Conservation (phyloP, 2,329 filamentous ascomycete species). For the Diaporthe velutina region DNA sequence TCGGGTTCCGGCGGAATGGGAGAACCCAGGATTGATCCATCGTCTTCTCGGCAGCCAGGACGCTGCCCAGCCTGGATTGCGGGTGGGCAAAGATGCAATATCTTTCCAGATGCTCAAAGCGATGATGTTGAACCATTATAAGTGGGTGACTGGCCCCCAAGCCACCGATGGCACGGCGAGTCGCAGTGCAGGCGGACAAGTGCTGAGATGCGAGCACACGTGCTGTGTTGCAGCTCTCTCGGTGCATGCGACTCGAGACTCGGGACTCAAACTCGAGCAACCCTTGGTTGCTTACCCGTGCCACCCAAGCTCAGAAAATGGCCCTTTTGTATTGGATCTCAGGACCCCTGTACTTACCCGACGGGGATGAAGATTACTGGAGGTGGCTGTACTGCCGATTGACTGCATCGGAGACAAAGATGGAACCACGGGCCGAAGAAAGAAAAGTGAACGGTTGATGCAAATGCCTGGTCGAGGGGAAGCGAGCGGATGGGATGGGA, state of each 20-base stretch:
- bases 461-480: not conserved
- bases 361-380: constrained; percentile 16
- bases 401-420: constrained; percentile 17
- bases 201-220: constrained; percentile 24
- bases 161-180: constrained; percentile 7
- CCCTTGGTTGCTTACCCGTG: not conserved
- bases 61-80: too few relatives aligned
- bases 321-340: constrained; percentile 6
- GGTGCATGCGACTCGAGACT: not conserved
- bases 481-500: not conserved
- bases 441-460: not conserved
- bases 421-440: constrained; percentile 22
- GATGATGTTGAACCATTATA: not conserved
- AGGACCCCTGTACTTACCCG: constrained; percentile 18
- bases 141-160: not conserved
- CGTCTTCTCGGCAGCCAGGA: not conserved
- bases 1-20: constrained; percentile 1
- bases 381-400: constrained; percentile 23
- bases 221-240: constrained; percentile 13
- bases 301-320: not conserved
- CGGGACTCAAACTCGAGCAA: constrained; percentile 8
- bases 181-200: constrained; percentile 25
- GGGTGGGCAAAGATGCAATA: not conserved
- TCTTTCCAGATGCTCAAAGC: not conserved
- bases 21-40: not conserved